phyloP scores from a whole-genome alignment of 768 basidiomycete species.

The Boletus edulis region DNA sequence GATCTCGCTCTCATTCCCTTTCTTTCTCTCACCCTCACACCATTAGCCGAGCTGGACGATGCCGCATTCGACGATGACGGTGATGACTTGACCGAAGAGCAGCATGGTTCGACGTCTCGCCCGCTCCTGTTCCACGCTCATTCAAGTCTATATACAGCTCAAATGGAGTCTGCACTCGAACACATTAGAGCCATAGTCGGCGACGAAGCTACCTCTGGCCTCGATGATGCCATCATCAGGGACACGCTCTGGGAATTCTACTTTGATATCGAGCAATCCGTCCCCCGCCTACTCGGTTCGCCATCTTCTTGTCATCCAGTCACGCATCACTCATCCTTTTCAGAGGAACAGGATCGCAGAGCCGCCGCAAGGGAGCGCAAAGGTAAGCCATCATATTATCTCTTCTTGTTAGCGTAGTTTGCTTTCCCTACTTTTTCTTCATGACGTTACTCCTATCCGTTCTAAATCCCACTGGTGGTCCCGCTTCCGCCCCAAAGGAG shows the following conservation, averaged over 20 bases:
- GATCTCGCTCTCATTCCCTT: background rate
- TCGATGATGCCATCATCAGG: constrained; percentile 73
- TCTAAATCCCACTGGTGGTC: constrained; percentile 34
- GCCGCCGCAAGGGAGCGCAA: constrained; percentile 68
- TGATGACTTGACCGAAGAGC: constrained; percentile 79
- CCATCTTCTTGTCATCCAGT: constrained; percentile 4
- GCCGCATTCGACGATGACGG: constrained; percentile 73
- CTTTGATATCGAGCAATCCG: constrained; percentile 77
- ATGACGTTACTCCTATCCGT: constrained; percentile 28
- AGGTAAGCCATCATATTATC: constrained; percentile 62
- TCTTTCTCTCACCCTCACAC: background rate
- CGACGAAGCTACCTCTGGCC: constrained; percentile 55
- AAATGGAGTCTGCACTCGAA: constrained; percentile 70
- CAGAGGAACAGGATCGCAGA: constrained; percentile 70
- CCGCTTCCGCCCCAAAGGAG: constrained; percentile 35
- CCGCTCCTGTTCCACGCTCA: background rate
- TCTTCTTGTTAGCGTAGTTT: constrained; percentile 32
- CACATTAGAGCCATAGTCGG: constrained; percentile 70
- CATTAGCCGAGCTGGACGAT: constrained; percentile 84
- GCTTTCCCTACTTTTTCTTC: constrained; percentile 32
- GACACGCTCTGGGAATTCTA: constrained; percentile 85
- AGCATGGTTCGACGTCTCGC: constrained; percentile 56
- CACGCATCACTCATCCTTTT: background rate
- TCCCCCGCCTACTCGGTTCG: constrained; percentile 75
- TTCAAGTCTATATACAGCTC: constrained; percentile 38